Evolutionary conservation across 2,329 filamentous ascomycete genomes (phyloP).

Genomic region (Beauveria rudraprayagi): DNA sequence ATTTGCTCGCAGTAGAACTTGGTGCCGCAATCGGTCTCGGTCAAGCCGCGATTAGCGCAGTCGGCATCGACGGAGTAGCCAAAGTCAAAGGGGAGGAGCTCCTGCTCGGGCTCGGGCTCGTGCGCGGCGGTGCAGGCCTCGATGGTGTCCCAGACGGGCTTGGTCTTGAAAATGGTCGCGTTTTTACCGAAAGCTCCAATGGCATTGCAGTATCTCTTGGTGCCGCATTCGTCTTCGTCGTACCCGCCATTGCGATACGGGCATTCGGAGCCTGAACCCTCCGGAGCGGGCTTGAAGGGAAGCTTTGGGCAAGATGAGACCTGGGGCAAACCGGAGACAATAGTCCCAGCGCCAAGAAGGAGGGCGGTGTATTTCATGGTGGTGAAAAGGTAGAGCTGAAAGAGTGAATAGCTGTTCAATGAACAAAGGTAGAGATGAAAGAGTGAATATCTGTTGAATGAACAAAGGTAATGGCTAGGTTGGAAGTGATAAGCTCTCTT

Average conservation of each 20-base stretch:
- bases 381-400: neutral
- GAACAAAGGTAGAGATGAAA: neutral
- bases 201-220: neutral
- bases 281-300: neutral
- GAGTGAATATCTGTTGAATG: neutral
- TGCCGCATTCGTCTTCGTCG: neutral
- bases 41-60: neutral
- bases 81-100: neutral
- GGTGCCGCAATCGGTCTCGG: neutral
- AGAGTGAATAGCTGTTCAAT: neutral
- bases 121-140: neutral
- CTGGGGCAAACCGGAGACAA: neutral
- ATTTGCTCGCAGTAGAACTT: neutral
- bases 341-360: neutral
- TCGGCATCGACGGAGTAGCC: neutral
- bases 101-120: neutral
- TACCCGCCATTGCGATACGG: neutral
- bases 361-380: neutral
- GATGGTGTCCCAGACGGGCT: neutral
- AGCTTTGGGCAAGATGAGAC: neutral
- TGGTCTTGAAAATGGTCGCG: neutral
- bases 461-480: too few relatives aligned
- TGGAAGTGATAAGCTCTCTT: neutral
- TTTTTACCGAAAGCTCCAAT: neutral
- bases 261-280: neutral